Evolutionary conservation across 2,329 filamentous ascomycete species (phyloP), one percentile per base, ranked within the genome.

Genomic region (Calonectria ilicicola): DNA sequence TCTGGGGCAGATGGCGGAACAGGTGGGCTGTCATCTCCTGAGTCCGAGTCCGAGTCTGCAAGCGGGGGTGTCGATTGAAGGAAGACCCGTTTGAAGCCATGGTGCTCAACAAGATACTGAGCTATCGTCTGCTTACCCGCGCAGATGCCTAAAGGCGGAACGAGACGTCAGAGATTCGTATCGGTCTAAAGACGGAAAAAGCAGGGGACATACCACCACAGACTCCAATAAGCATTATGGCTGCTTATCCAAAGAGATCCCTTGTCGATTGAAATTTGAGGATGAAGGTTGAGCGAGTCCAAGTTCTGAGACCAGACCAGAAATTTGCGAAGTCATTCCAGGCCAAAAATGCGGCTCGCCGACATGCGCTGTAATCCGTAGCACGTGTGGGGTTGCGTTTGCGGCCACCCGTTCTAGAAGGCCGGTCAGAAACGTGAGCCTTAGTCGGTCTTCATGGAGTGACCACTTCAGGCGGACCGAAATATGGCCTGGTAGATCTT

Each of bases 101-200:
- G 94, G 76, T 96, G 91, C 75, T 95, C 90, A 75, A 96, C 91
- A 10, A 99, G 91, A 82, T 98, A 98, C 67, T 94, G 91, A 70
- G 95, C 95, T 76, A 98, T 94, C 12, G 95, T 95, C 82, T 92
- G 93, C 86, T 98, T 98, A 80, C 97, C 97, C 62, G 96, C 93
- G 86, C 96, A 98, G 80, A 98, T 96, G 80, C 94, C 96, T 97
- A 80, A 27, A 23, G 21, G 26, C 49, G 60, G 26, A 65, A 69
- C 75, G 68, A 77, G 75, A 63, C 5, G 60, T 66, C 29, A 62
- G 42, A 19, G 14, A 69, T 27, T 19, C 56, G 67, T 66, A 27
- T 17, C 44, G 53, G 42, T 58, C 49, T 51, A 15, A 46, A n/a
- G 58, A 35, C 5, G 15, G 58, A 60, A 56, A 67, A 60, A 69